Base-by-base conservation (phyloP, 768 basidiomycete species). In the Coprinellus micaceus region DNA sequence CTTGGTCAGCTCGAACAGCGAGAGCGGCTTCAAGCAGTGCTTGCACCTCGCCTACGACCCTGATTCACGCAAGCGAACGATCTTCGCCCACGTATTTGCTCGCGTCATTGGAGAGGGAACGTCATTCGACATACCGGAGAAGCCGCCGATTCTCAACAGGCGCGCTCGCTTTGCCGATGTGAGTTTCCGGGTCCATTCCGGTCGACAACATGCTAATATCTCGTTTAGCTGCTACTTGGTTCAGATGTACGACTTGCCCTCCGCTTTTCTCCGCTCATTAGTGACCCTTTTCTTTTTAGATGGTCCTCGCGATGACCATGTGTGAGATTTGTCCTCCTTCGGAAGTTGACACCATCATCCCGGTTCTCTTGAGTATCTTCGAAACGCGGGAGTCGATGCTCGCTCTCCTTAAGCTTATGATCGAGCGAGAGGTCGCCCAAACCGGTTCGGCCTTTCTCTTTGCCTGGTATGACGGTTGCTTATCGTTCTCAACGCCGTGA, bases 21-120 rank as follows among this genome's bases (percentile, higher is more conserved):
- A 94, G 64, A 87, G 84, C 62, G 94, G 91, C 4, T 84, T 95
- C 66, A 94, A 93, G 67, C 91, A 95, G 67, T 93, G 89, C 63
- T 81, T 95, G 21, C 74, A 84, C 4, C 75, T 90, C 57, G 90
- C 89, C 1, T 93, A 91, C 62, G 86, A 91, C 63, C 67, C 75
- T 21, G 88, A 94, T 64, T 73, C 78, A 24, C 72, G 80, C 37
- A 85, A 88, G 63, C 82, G 91, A 13, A 77, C 82, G 10, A 91
- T 94, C 24, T 97, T 94, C 64, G 84, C 91, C 13, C 85, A 89
- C 62, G 86, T 94, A 6, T 91, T 95, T 66, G 84, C 89, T 37
- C 80, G 86, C 37, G 91, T 91, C 2, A 79, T 96, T 40, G 79
- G 84, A 3, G 84, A 88, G 65, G 92, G 92, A 13, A 86, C 89